Base-by-base conservation (phyloP, 106 monocot genomes). In the Hemerocallis citrina region DNA sequence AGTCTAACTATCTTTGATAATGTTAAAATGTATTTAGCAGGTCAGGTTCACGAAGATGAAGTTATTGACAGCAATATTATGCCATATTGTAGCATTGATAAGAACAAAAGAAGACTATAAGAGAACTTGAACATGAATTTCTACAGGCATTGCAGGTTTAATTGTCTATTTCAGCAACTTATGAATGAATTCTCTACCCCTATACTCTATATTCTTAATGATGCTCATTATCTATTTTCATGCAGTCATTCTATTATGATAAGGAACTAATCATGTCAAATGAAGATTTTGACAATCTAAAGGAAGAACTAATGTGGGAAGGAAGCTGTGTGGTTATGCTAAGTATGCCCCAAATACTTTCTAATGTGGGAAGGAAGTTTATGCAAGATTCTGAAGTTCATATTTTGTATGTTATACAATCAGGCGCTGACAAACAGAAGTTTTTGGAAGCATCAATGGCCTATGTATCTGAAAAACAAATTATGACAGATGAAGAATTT, bases 321-420 rank as follows among this genome's bases (percentile, higher is more conserved):
- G 96, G 96, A 69, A 98, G 96, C 84, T 91, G 96, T 24, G 96
- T 98, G 14, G 96, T 98, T 41, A 92, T 98, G 96, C 81, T 98
- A 67, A 92, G 96, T 98, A 91, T 67, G 81, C 27, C 35, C 17
- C 20, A 46, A 34, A 3, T 35, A 48, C 48, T 22, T 7, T 46
- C 47, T 48, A 0, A 15, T 40, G 14, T 59, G 38, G 6, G 35
- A 17, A 40, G 16, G 50, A 24, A 42, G 34, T 35, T 32, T 12
- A 7, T 70, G 28, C 27, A 15, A 46, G 14, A 23, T 56, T 29
- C 8, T 54, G 23, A 36, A 35, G 7, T 32, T 13, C n/a, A 32
- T 65, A 14, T 5, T 44, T 51, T 22, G 12, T 68, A 39, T 52
- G 13, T 33, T 44, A 31, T 40, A 34, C 37, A 21, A 43, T 65